Base-by-base conservation (phyloP, 2,329 filamentous ascomycete species). In the Fusarium chaquense region DNA sequence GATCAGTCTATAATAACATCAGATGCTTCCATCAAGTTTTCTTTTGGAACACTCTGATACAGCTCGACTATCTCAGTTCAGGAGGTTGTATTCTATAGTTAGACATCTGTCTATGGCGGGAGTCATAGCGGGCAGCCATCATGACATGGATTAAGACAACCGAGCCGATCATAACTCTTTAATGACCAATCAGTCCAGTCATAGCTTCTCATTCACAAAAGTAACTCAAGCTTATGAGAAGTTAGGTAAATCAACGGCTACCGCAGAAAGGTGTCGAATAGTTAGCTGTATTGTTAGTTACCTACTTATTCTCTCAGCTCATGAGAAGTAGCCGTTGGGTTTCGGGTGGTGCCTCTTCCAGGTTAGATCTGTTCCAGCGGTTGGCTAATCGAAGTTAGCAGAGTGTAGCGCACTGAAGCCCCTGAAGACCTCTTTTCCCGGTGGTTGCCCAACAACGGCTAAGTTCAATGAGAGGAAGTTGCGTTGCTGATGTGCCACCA, bases 381-480 rank as follows among this genome's bases (percentile, higher is more conserved):
- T 62, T 66, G 68, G 68, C 64, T 66, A 43, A 65, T 41, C 44
- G 50, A 53, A 53, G 55, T 33, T 52, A 40, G 49, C 35, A 41
- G 35, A 40, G 54, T 35, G 51, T 58, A 68, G 64, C 51, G 59
- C 59, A 62, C 67, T 69, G 59, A 71, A 56, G 64, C 56, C 64
- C 68, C 68, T 70, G 55, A 50, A 44, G 50, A 49, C 32, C 41
- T 41, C 16, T 28, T 43, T 45, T 41, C 38, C 53, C 40, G 35
- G 60, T 40, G 60, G 67, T 70, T 70, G 68, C 60, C 60, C 68
- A 68, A 65, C 68, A 70, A 70, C 63, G 53, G 50, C 44, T 55
- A 68, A 66, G 68, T 45, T 60, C 38, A 40, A 33, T 20, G 35
- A 24, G 33, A 28, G 24, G 24, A 40, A 40, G 49, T 40, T 41